Base-by-base conservation (phyloP, 2,329 filamentous ascomycete species). In the Fusarium buxicola region DNA sequence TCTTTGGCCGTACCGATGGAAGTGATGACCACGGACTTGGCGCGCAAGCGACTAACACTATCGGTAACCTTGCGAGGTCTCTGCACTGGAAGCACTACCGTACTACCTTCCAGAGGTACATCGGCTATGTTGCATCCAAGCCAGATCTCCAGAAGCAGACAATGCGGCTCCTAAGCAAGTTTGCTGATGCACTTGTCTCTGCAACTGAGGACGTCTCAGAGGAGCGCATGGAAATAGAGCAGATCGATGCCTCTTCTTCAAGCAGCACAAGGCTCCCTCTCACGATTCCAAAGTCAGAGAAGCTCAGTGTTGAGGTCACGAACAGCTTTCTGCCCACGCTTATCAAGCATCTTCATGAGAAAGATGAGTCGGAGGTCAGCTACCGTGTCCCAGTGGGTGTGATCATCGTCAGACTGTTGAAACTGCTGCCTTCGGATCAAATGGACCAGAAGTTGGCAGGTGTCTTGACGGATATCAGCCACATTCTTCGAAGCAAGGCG, bases 281-380 rank as follows among this genome's bases (percentile, higher is more conserved):
- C 35, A 91, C 89, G 0, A 80, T 93, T 50, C 92, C 92, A 1
- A 82, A 83, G 30, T 76, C 84, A 58, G 79, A 86, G 9, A 92
- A 92, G 73, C 81, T 96, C 30, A 81, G 85, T 13, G 82, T 85
- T 2, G 92, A 97, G 66, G 81, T 98, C 48, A 84, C 86, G 35
- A 85, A 86, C 16, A 88, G 89, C 60, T 91, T 97, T 69, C 79
- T 97, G 32, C 92, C 94, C 1, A 86, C 91, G 15, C 79, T 99
- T 28, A 84, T 89, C n/a, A 86, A 88, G 40, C 95, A 97, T 73
- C 85, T 98, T 25, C 94, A 97, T 69, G 89, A 96, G 70, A 98
- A 97, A 75, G 92, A 98, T 63, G 95, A 99, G 74, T 89, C 92
- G 1, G 94, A 93, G 45, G 94, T 99, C 75, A 97, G 94, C 78